Percentiles rank a stretch among this genome's conserved stretches.
phyloP scores from a whole-genome alignment of 306 rosid genomes.

The Amphicarpaea edgeworthii region DNA sequence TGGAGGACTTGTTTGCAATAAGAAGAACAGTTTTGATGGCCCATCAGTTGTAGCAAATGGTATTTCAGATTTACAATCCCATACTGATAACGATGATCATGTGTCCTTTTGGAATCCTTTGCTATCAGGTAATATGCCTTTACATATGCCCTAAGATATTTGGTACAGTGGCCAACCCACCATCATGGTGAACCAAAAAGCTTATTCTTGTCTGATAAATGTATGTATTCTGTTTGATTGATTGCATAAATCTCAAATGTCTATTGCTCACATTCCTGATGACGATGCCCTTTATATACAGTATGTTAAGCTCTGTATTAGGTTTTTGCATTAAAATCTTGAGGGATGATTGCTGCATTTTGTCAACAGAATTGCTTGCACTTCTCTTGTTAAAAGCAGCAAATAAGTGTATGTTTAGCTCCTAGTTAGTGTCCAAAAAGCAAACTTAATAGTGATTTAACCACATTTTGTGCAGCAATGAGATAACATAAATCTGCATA shows the following conservation, averaged over 20 bases:
- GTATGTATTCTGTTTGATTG: conserved; percentile 12
- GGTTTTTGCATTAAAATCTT: not conserved
- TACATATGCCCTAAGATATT: conserved; percentile 16
- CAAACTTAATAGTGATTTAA: conserved; percentile 27
- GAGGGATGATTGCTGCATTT: conserved; percentile 4
- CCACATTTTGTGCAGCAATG: conserved; percentile 31
- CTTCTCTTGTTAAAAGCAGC: conserved; percentile 12
- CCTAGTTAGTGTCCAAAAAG: conserved; percentile 25
- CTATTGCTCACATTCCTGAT: not conserved
- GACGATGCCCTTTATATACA: not conserved
- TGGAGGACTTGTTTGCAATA: conserved; percentile 89
- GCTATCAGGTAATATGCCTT: conserved; percentile 75
- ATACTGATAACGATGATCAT: conserved; percentile 77
- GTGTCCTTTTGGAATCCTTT: conserved; percentile 92
- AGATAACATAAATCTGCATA: conserved; percentile 17
- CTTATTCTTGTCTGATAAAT: conserved; percentile 17
- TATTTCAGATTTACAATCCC: conserved; percentile 54
- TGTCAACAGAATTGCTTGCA: conserved; percentile 9
- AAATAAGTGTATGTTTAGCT: conserved; percentile 29
- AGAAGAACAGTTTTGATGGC: conserved; percentile 59
- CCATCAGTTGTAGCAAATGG: conserved; percentile 53
- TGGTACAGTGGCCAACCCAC: conserved; percentile 32
- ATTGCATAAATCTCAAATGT: conserved; percentile 25
- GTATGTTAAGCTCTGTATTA: conserved; percentile 28
- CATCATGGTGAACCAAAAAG: conserved; percentile 24